Evolutionary conservation across 169 alveolate genomes (phyloP), one percentile per base, ranked within the genome.

Genomic region (Theileria orientalis): DNA sequence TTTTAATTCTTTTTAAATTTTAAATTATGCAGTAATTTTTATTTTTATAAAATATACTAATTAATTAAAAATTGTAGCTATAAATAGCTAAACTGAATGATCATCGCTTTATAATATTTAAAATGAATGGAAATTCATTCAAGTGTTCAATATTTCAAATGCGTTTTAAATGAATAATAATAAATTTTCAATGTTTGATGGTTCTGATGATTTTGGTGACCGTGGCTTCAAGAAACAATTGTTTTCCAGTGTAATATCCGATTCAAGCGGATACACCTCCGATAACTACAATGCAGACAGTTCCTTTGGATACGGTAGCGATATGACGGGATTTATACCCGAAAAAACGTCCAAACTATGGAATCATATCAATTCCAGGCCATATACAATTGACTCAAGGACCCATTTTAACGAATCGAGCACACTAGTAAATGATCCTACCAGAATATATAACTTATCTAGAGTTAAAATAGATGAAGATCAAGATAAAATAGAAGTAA

Each of bases 301-400:
- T n/a, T n/a, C n/a, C n/a, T n/a, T n/a, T n/a, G n/a, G n/a, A n/a
- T n/a, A n/a, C n/a, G n/a, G n/a, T n/a, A n/a, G n/a, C n/a, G n/a
- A n/a, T n/a, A n/a, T n/a, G n/a, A n/a, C n/a, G n/a, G n/a, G n/a
- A n/a, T n/a, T n/a, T n/a, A n/a, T n/a, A n/a, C 40, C 40, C 14
- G 73, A 68, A 44, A 68, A 71, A 41, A 29, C 76, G 19, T 25
- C 69, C 21, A 49, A 44, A 8, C 40, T 68, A 33, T 68, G 76
- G 76, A 68, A 68, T 68, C 76, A 68, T 46, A 44, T 68, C 5
- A 35, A 19, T 23, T n/a, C 76, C 23, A 68, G n/a, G 46, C 64
- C 63, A 0, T 44, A 30, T 27, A 14, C 66, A 35, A 71, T 19
- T 13, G 29, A 49, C 44, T 9, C 44, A 37, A 5, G 9, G 44